Conservation (phyloP, 176 grass and related monocot species). For the Secale cereale region DNA sequence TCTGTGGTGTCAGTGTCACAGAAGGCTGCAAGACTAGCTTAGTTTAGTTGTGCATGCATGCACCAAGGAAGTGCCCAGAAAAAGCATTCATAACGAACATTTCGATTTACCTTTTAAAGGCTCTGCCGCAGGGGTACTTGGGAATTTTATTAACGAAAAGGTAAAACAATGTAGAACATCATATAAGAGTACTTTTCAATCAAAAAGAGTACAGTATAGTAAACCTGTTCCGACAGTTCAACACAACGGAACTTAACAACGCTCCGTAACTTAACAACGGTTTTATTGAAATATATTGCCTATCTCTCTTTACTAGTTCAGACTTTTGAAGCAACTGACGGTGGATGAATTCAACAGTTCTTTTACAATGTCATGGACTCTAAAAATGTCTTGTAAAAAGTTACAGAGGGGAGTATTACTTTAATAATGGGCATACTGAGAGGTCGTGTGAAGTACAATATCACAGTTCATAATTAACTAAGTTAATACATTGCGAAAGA, state of each 20-base stretch:
- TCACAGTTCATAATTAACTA: not conserved
- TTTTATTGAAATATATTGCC: too few relatives aligned
- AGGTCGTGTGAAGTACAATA: not conserved
- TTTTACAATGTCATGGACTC: too few relatives aligned
- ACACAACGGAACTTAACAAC: not conserved
- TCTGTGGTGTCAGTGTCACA: slow-evolving; percentile 42
- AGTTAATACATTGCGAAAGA: not conserved
- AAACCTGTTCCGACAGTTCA: not conserved
- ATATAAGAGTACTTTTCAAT: not conserved
- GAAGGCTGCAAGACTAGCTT: slow-evolving; percentile 20
- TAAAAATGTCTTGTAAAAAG: too few relatives aligned
- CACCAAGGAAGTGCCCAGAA: slow-evolving; percentile 30
- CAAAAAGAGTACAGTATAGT: not conserved
- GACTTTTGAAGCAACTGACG: too few relatives aligned
- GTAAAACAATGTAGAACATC: not conserved
- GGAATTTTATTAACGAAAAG: not conserved
- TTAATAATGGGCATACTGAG: not conserved
- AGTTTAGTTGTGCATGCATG: slow-evolving; percentile 36
- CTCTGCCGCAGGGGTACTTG: not conserved
- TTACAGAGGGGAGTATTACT: too few relatives aligned
- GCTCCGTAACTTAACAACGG: too few relatives aligned
- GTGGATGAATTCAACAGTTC: too few relatives aligned
- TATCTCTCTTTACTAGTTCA: too few relatives aligned
- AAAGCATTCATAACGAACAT: not conserved
- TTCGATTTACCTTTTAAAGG: slow-evolving; percentile 10